Base-by-base conservation (phyloP, 495 filamentous ascomycete genomes). In the Amorphotheca resinae region DNA sequence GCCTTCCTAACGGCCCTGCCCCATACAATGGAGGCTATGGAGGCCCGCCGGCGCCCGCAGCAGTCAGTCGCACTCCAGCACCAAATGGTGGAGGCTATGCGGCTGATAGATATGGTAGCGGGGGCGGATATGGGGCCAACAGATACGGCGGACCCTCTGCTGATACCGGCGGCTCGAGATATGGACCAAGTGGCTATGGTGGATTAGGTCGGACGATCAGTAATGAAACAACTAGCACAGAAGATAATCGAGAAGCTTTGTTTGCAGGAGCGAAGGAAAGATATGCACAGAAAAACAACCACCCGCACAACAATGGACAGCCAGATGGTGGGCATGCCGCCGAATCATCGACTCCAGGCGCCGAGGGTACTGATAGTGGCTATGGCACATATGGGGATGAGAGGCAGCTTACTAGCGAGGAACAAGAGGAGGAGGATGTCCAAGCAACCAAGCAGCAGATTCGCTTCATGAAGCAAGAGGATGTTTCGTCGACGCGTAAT, bases 371-470 rank as follows among this genome's bases (percentile, higher is more conserved):
- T 12, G n/a, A n/a, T n/a, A 63, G 59, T 30, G 69, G 70, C 44
- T 70, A 69, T 47, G 74, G 69, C 47, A 73, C 67, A 44, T 82
- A 85, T 52, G 75, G 72, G 15, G 70, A 77, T 30, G 71, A 81
- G 45, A 67, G 78, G 23, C 71, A 89, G 50, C 64, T 94, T 38
- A 93, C 84, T 0, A 81, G 77, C 2, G 82, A 64, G 44, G 59
- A 80, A 47, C 69, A 81, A 40, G 79, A 82, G 44, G 76, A 82
- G 28, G 76, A 84, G 51, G 75, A 80, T 44, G 67, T 87, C 1
- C 56, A 71, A 16, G 74, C 72, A 0, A 72, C 79, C 26, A 87
- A 88, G 58, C 67, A 78, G 37, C 68, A 93, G 51, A 89, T 89
- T 45, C 68, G 71, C 9, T 76, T 79, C 46, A 73, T 83, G 44